Base-by-base conservation (phyloP, 257 asterid species). In the Hygrophila difformis region DNA sequence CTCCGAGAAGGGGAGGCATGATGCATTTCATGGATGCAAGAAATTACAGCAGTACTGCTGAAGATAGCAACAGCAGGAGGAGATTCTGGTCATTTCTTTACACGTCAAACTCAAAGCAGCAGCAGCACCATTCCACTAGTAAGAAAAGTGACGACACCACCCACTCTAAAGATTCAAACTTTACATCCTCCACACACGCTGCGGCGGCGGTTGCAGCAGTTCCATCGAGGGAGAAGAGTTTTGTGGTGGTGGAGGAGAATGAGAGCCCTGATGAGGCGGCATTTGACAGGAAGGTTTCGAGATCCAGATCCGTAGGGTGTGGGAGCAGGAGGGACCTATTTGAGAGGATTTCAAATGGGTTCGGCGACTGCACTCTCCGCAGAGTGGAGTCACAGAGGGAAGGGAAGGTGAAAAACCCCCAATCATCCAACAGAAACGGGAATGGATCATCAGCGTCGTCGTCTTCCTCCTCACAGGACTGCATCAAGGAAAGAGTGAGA, bases 271-370 rank as follows among this genome's bases (percentile, higher is more conserved):
- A 72, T 70, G 57, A 73, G 17, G 55, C 63, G 18, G 53, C 75
- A 24, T 51, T 69, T 62, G 87, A 77, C 21, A 71, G 97, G 33
- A 91, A 81, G 39, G 97, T 91, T 11, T 91, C 99, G 3, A 78
- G 97, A 62, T 91, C 99, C 17, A 80, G 93, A 81, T 86, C 97
- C 67, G 97, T 91, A 41, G 97, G 99, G 0, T 91, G 99, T 66
- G 99, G 99, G 31, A 91, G 99, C 34, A 70, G 97, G 56, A 91
- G 99, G 2, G 96, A 91, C 55, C 82, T 91, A 56, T 91, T 91
- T 43, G 99, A 86, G 70, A 68, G 93, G 65, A 82, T 91, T 42
- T 91, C 99, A 13, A 91, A 93, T 48, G 99, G 99, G 38, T 87
- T 91, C 64, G 97, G 97, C 5, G 99, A 91, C 64, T 91, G 97